Percentiles rank a stretch among this genome's conserved stretches.
Evolutionary conservation across 2,329 filamentous ascomycete species (phyloP).

Genomic region (Magnaporthales sp.): DNA sequence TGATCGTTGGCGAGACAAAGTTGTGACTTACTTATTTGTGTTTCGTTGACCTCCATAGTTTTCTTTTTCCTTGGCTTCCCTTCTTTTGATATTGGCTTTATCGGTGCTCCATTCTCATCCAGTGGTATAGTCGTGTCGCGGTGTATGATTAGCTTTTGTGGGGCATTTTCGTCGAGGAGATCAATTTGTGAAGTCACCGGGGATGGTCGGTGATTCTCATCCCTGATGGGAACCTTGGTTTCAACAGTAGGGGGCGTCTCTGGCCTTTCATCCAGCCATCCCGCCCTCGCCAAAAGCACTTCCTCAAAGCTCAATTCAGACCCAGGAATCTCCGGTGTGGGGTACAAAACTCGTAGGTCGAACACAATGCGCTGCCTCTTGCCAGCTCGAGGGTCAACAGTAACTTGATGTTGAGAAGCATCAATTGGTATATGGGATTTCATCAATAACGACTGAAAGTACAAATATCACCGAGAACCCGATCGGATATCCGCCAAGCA

Average conservation of each 20-base stretch:
- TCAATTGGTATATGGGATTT: slow-evolving; percentile 57
- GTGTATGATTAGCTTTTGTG: slow-evolving; percentile 30
- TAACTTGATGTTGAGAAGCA: slow-evolving; percentile 67
- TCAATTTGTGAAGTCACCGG: neutral
- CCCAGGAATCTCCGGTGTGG: slow-evolving; percentile 59
- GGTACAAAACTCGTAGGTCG: slow-evolving; percentile 78
- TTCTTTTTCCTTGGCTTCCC: slow-evolving; percentile 61
- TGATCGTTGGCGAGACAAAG: neutral
- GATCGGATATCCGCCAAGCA: slow-evolving; percentile 40
- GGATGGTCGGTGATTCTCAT: slow-evolving; percentile 16
- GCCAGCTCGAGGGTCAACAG: slow-evolving; percentile 72
- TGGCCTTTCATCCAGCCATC: slow-evolving; percentile 44
- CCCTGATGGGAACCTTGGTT: slow-evolving; percentile 4
- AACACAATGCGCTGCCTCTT: slow-evolving; percentile 83
- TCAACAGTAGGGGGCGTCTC: neutral
- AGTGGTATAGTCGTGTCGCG: slow-evolving; percentile 31
- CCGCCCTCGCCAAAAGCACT: slow-evolving; percentile 68
- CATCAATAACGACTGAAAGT: slow-evolving; percentile 43
- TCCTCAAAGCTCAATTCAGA: slow-evolving; percentile 89
- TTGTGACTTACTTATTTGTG: slow-evolving; percentile 69
- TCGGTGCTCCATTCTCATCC: slow-evolving; percentile 50
- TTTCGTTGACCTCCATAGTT: slow-evolving; percentile 78
- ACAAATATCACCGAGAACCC: slow-evolving; percentile 35
- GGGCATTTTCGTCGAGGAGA: slow-evolving; percentile 15
- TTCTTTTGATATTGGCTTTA: slow-evolving; percentile 34